Evolutionary conservation across 2,329 filamentous ascomycete species (phyloP), one percentile per base, ranked within the genome.

Genomic region (Tolypocladium paradoxum): DNA sequence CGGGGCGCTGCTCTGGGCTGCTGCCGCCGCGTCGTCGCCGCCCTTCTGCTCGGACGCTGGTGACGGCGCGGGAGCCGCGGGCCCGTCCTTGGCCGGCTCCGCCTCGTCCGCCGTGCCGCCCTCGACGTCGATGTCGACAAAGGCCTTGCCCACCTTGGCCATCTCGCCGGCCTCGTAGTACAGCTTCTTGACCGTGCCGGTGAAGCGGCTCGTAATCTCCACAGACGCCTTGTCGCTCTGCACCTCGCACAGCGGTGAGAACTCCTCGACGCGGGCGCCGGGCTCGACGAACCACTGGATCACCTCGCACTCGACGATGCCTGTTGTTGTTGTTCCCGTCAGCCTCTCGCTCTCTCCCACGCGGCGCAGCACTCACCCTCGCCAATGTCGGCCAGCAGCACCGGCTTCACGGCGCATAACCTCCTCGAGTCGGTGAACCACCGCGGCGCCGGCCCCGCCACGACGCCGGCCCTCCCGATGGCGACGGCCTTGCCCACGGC

Each of bases 231-330:
- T 99, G 74, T 99, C 93, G 64, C 91, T 96, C 69, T 97, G 93
- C 46, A 99, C 95, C 73, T 99, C 93, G 73, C 93, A 99, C 48
- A 99, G 79, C 55, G 92, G 93, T 62, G 95, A 93, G 79, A 96
- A 99, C 74, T 99, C 92, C 74, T 99, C 91, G 62, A 99, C 91
- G 54, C 88, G 85, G 36, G 93, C 93, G 54, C 91, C 92, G 49
- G 95, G 90, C 72, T 96, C 87, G 60, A 99, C 92, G 68, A 97
- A 99, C 93, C 93, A 99, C 75, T 99, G 93, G 64, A 97, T 97
- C 64, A 99, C 89, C 71, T 99, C 93, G 66, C 93, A 96, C 73
- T 99, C 93, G 67, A 93, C 91, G 64, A 97, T 99, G 53, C 93
- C 93, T 93, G 62, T 43, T 11, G 18, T 6, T 11, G 20, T 38